A percentile compares a stretch with the other conserved stretches of the same genome.
phyloP scores from a whole-genome alignment of 495 filamentous ascomycete species.

The Talaromyces adpressus region DNA sequence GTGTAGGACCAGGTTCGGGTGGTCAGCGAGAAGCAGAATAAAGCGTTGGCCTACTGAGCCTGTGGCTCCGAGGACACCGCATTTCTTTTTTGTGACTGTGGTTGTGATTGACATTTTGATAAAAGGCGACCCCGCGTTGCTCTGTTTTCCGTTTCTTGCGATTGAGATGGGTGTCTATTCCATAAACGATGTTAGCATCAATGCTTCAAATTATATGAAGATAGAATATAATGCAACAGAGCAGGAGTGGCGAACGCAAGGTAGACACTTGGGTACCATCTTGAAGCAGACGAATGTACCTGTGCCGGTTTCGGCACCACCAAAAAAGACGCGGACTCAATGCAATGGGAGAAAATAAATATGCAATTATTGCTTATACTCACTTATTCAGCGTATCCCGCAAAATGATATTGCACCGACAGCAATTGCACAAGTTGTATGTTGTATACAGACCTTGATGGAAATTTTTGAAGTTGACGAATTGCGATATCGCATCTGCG shows the following conservation, averaged over 20 bases:
- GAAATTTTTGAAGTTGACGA: background rate
- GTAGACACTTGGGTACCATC: background rate
- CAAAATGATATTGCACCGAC: conserved; percentile 13
- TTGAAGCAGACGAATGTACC: background rate
- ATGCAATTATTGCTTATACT: background rate
- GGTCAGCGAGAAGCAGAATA: conserved; percentile 71
- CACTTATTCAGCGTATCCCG: background rate
- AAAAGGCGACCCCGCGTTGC: background rate
- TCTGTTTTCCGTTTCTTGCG: background rate
- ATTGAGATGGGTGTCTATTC: background rate
- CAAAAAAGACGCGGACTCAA: background rate
- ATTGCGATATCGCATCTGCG: conserved; percentile 9
- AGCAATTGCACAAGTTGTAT: background rate
- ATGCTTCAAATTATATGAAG: background rate
- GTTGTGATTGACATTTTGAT: background rate
- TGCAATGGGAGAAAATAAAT: background rate
- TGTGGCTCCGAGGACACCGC: conserved; percentile 38
- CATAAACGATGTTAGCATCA: background rate
- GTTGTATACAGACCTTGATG: background rate
- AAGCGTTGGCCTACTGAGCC: conserved; percentile 84
- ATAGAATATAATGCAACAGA: background rate
- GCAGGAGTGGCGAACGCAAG: background rate
- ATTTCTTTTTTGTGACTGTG: conserved; percentile 4
- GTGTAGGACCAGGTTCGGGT: conserved; percentile 68
- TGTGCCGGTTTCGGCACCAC: background rate